Base-by-base conservation (phyloP, 2,329 filamentous ascomycete species). In the Xylaria sp. region DNA sequence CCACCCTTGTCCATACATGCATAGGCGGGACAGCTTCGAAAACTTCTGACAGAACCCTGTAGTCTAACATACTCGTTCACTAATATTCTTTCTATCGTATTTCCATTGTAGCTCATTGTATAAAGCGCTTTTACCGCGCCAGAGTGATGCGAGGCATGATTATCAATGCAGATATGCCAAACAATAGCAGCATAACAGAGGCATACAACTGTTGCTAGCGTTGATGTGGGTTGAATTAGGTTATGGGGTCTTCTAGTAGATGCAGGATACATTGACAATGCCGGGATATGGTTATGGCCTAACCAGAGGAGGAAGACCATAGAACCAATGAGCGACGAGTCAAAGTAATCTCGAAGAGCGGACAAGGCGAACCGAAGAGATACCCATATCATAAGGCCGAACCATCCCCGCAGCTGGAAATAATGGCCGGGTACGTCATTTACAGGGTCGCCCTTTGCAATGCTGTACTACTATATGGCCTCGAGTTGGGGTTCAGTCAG, bases 251-350 rank as follows among this genome's bases (percentile, higher is more conserved):
- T 9, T 23, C 20, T 37, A 9, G 15, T 44, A 59, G 12, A 23
- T 61, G 28, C 28, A 56, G 60, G 56, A 60, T 51, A 55, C 34
- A 55, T 60, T 3, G 10, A 37, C 18, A 23, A 52, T 41, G 59
- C n/a, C 23, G 25, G 28, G 2, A 3, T 7, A 51, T 34, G 61
- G 66, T 31, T 7, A 51, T 34, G 61, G 66, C 28, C 23, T 65
- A 61, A 61, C 23, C 37, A 13, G 6, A 61, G 55, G 18, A 13
- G 56, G 44, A 68, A 65, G 39, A 68, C 51, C 61, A 68, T 60
- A 13, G 50, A 28, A 8, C 66, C 66, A 68, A 68, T 68, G 28
- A 52, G 41, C 34, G 12, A 37, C 6, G 18, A 41, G 12, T n/a
- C 18, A 39, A 55, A n/a, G 44, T 13, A 20, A 37, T 12, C 50